A percentile compares a stretch with the other conserved stretches of the same genome.
Conservation (phyloP, 805 yeast genomes). For the Myxozyma mucilagina region DNA sequence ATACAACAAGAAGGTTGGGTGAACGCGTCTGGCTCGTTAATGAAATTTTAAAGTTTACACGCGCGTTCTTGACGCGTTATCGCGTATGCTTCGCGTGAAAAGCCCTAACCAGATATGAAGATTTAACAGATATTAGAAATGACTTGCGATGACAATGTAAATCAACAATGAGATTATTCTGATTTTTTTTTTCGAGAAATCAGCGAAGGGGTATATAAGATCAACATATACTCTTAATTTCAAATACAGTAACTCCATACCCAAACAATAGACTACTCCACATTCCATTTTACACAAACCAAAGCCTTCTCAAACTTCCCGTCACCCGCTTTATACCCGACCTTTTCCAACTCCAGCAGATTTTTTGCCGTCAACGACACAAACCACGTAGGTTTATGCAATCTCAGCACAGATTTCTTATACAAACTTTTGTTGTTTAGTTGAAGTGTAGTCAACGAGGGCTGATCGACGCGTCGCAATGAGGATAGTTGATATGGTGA, state of each 20-base stretch:
- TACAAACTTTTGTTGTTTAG: conserved; percentile 6
- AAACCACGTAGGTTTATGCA: conserved; percentile 22
- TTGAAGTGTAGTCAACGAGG: conserved; percentile 6
- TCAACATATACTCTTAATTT: background rate
- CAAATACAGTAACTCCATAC: no score
- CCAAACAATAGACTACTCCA: no score
- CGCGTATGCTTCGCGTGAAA: background rate
- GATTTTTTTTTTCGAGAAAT: no score
- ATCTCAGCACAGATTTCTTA: conserved; percentile 6
- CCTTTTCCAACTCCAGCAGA: background rate
- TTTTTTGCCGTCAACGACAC: background rate
- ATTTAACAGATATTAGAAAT: background rate
- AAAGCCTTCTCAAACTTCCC: background rate
- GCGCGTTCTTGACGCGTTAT: background rate
- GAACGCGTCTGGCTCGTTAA: no score
- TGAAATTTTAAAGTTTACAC: background rate
- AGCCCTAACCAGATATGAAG: background rate
- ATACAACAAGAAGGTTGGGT: no score
- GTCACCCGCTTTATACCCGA: conserved; percentile 2
- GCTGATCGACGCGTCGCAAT: background rate
- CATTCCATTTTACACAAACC: conserved; percentile 19
- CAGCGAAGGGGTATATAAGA: background rate
- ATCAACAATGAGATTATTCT: no score
- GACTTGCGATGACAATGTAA: background rate
- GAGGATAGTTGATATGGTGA: background rate